Evolutionary conservation across 2,329 filamentous ascomycete species (phyloP).

Genomic region (Botryotinia convoluta): DNA sequence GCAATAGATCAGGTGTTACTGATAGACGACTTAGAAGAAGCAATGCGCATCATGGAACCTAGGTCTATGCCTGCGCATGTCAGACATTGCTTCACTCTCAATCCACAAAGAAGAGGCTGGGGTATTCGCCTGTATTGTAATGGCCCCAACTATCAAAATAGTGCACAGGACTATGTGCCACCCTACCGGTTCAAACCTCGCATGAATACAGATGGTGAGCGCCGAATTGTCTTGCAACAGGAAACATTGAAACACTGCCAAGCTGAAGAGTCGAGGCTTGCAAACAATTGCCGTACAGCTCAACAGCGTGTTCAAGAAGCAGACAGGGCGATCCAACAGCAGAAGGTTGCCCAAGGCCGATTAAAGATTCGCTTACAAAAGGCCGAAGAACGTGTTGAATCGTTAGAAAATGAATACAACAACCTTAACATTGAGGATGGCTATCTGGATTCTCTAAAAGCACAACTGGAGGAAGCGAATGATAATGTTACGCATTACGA

Average conservation of each 20-base stretch:
- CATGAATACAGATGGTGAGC: constrained; percentile 76
- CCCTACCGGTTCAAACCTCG: constrained; percentile 47
- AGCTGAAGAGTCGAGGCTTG: constrained; percentile 52
- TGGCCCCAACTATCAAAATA: constrained; percentile 40
- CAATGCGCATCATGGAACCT: constrained; percentile 65
- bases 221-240: constrained; percentile 56
- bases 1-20: constrained; percentile 82
- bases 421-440: constrained; percentile 66
- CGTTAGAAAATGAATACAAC: constrained; percentile 59
- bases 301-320: constrained; percentile 48
- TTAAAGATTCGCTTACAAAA: constrained; percentile 56
- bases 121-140: constrained; percentile 58
- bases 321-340: constrained; percentile 48
- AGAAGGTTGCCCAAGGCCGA: constrained; percentile 46
- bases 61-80: constrained; percentile 63
- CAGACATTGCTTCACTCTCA: constrained; percentile 66
- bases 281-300: constrained; percentile 36
- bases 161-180: constrained; percentile 50
- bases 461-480: constrained; percentile 53
- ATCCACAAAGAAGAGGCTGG: constrained; percentile 57
- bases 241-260: constrained; percentile 54
- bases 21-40: constrained; percentile 65
- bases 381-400: constrained; percentile 57
- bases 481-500: constrained; percentile 49
- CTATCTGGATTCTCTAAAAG: constrained; percentile 57